phyloP scores from a whole-genome alignment of 2,329 filamentous ascomycete species.

The Fusarium poae region DNA sequence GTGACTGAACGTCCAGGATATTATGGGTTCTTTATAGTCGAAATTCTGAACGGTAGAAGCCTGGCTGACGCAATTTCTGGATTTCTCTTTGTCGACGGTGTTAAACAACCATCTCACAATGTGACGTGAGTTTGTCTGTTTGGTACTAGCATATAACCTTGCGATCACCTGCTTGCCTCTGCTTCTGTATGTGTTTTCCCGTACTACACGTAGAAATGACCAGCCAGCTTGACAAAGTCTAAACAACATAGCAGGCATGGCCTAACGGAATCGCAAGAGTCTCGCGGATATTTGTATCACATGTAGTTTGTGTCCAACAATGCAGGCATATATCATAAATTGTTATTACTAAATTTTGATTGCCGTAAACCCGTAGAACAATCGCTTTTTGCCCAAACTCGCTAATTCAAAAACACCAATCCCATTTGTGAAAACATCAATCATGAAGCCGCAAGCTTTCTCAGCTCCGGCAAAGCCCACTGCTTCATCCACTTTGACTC shows the following conservation, averaged over 20 bases:
- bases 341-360: constrained; percentile 9
- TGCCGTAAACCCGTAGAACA: neutral
- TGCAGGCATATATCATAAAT: constrained; percentile 8
- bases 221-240: neutral
- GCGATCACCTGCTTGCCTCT: neutral
- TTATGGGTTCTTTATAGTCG: neutral
- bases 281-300: neutral
- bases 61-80: too few relatives aligned
- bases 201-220: neutral
- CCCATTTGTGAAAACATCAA: constrained; percentile 11
- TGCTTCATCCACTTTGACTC: constrained; percentile 40
- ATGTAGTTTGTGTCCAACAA: neutral
- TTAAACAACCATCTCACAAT: neutral
- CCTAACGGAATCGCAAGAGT: neutral
- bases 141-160: neutral
- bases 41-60: neutral
- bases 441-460: constrained; percentile 20
- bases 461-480: constrained; percentile 41
- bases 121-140: neutral
- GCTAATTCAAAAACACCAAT: constrained; percentile 25
- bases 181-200: neutral
- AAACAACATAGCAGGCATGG: neutral
- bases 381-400: constrained; percentile 28
- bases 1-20: too few relatives aligned
- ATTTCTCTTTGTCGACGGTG: too few relatives aligned